A percentile compares a stretch with the other conserved stretches of the same genome.
Evolutionary conservation across 139 green algal species (phyloP).

Genomic region (Tetradesmus lagerheimii): DNA sequence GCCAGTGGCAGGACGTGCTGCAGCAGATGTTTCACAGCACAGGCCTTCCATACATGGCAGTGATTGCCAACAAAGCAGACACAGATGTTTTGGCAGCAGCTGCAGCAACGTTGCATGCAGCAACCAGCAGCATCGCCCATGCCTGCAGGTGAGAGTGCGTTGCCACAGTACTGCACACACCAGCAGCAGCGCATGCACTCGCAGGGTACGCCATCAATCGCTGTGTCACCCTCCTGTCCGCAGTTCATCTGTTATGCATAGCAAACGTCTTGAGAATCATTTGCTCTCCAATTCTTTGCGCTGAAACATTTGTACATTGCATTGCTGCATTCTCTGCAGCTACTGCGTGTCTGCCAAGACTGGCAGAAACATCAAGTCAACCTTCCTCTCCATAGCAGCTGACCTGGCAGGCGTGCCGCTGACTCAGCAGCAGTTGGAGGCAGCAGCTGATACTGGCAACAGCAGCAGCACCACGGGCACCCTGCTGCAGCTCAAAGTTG

Average conservation of each 20-base stretch:
- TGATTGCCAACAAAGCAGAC: constrained; percentile 35
- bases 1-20: constrained; percentile 27
- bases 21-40: constrained; percentile 23
- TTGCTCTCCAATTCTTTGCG: background rate
- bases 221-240: background rate
- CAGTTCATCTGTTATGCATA: too few relatives aligned
- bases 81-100: constrained; percentile 10
- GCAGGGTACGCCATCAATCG: background rate
- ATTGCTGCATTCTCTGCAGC: background rate
- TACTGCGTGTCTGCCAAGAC: constrained; percentile 9
- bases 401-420: constrained; percentile 24
- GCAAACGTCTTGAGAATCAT: background rate
- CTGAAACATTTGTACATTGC: background rate
- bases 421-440: constrained; percentile 7
- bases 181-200: background rate
- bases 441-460: background rate
- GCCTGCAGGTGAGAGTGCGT: background rate
- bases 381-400: constrained; percentile 10
- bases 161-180: background rate
- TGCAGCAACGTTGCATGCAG: constrained; percentile 2
- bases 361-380: background rate
- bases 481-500: background rate
- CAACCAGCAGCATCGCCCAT: background rate
- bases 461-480: background rate
- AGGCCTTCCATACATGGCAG: constrained; percentile 11